Percentiles rank a stretch among this genome's conserved stretches.
phyloP scores from a whole-genome alignment of 225 moss, liverwort and hornwort genomes.

The Marchantia polymorpha region DNA sequence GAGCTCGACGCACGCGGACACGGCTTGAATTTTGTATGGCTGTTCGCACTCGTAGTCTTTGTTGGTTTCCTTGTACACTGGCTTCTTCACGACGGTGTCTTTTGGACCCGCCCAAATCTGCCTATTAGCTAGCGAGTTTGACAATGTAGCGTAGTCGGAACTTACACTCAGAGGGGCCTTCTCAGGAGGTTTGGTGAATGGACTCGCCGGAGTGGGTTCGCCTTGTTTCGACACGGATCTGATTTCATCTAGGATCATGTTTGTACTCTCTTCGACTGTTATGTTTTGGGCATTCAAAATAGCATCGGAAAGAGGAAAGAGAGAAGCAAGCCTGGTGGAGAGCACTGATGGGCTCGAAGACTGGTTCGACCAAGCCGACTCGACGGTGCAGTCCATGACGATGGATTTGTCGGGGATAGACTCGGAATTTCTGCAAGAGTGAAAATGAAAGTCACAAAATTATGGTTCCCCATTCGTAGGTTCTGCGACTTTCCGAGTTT shows the following conservation, averaged over 20 bases:
- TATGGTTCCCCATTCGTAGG: too few relatives aligned
- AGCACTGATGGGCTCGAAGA: neutral
- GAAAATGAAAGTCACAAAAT: too few relatives aligned
- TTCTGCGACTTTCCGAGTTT: too few relatives aligned
- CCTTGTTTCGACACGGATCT: neutral
- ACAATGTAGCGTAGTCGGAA: neutral
- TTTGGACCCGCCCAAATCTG: neutral
- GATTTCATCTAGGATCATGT: neutral
- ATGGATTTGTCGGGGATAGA: too few relatives aligned
- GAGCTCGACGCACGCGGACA: neutral
- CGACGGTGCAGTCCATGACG: too few relatives aligned
- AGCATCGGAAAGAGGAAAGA: neutral
- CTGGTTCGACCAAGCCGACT: too few relatives aligned
- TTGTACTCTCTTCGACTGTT: neutral
- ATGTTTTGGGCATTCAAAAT: neutral
- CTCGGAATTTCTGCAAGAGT: too few relatives aligned
- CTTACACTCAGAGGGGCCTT: neutral
- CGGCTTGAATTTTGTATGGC: neutral
- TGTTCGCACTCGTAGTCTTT: neutral
- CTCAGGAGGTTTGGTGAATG: neutral
- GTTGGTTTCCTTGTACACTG: neutral
- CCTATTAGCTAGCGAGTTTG: neutral
- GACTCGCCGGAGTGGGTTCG: neutral
- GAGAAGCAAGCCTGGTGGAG: constrained; percentile 5
- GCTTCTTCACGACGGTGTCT: neutral